Evolutionary conservation across 2,329 filamentous ascomycete species (phyloP).

Genomic region (Tolypocladium endophyticum): DNA sequence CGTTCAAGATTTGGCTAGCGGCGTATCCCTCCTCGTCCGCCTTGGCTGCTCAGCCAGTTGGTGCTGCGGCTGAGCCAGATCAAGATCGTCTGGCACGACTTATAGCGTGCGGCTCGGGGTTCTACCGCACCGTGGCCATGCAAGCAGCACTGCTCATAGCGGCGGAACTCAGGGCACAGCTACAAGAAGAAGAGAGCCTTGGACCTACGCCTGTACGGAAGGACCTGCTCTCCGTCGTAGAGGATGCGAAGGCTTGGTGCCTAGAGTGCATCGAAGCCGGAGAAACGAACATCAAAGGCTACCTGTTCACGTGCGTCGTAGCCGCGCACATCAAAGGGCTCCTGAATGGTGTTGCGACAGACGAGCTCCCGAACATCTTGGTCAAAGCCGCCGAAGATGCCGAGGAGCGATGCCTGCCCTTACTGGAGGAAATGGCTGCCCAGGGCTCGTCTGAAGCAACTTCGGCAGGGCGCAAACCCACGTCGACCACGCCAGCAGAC

Average conservation of each 20-base stretch:
- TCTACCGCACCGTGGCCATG: slow-evolving; percentile 25
- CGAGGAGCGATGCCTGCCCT: slow-evolving; percentile 17
- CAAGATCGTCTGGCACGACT: slow-evolving; percentile 22
- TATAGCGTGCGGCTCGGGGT: slow-evolving; percentile 25
- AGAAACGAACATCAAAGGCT: slow-evolving; percentile 45
- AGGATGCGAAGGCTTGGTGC: slow-evolving; percentile 28
- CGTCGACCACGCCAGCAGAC: neutral
- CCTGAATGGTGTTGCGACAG: slow-evolving; percentile 3
- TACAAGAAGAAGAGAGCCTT: slow-evolving; percentile 31
- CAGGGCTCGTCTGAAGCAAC: neutral
- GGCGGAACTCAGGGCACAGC: slow-evolving; percentile 27
- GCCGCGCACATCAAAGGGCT: slow-evolving; percentile 30
- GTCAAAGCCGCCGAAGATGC: slow-evolving; percentile 26
- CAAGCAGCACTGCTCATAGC: slow-evolving; percentile 26
- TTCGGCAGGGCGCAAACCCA: neutral
- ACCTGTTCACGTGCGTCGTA: slow-evolving; percentile 24
- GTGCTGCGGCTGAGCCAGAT: slow-evolving; percentile 3
- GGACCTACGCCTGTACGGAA: slow-evolving; percentile 21
- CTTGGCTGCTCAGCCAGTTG: neutral
- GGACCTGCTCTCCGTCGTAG: slow-evolving; percentile 31
- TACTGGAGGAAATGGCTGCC: slow-evolving; percentile 17
- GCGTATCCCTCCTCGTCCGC: neutral
- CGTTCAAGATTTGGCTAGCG: slow-evolving; percentile 31
- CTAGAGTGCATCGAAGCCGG: slow-evolving; percentile 31
- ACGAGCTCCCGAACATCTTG: slow-evolving; percentile 17